Evolutionary conservation across 495 filamentous ascomycete genomes (phyloP).

Genomic region (Copromyces sp.): DNA sequence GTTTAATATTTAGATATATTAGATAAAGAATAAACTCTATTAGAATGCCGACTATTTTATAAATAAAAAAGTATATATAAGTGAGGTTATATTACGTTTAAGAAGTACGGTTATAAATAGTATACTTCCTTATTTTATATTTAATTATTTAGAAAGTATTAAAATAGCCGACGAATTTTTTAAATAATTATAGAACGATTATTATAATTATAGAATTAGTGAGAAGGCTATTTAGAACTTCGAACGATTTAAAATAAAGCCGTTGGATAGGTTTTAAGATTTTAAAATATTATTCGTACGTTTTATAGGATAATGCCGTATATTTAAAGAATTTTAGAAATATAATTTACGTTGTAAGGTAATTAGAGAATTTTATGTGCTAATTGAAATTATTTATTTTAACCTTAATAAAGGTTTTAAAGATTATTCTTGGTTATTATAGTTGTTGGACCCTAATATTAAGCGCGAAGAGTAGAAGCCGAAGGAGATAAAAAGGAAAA

Average conservation of each 20-base stretch:
- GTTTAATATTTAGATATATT: not conserved
- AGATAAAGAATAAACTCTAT: not conserved
- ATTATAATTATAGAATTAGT: not conserved
- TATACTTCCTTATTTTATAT: not conserved
- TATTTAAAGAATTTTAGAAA: not conserved
- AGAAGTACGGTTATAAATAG: not conserved
- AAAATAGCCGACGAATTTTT: not conserved
- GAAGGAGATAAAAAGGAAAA: too few species aligned
- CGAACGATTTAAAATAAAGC: not conserved
- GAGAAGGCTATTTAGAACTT: not conserved
- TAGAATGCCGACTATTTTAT: not conserved
- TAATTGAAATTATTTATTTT: too few species aligned
- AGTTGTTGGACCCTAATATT: not conserved
- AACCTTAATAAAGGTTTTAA: too few species aligned
- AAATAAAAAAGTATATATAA: not conserved
- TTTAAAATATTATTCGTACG: not conserved
- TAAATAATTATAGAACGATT: not conserved
- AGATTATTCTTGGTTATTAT: too few species aligned
- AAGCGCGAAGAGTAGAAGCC: not conserved
- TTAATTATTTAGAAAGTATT: not conserved
- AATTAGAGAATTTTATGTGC: not conserved
- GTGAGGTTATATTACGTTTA: not conserved
- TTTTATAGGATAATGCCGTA: not conserved
- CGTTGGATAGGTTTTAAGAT: not conserved
- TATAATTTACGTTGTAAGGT: not conserved